Conservation (phyloP, 305 asterid genomes). For the Nicotiana rustica region DNA sequence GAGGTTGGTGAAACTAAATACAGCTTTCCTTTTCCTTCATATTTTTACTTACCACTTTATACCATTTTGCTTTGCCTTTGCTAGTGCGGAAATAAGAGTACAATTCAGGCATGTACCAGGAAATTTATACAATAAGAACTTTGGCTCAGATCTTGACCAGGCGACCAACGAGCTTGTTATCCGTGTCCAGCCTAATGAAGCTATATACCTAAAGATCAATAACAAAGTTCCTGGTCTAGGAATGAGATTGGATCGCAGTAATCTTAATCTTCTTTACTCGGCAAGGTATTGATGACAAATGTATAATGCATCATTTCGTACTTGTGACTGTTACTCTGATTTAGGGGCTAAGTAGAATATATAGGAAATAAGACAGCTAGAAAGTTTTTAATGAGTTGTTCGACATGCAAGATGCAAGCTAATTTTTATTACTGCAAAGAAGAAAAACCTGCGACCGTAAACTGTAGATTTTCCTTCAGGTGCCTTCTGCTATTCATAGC, state of each 20-base stretch:
- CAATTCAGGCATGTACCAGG: conserved; percentile 98
- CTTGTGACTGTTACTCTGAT: neutral
- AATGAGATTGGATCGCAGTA: conserved; percentile 88
- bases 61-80: conserved; percentile 24
- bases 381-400: neutral
- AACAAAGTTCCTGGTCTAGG: conserved; percentile 97
- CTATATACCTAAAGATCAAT: conserved; percentile 83
- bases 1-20: conserved; percentile 54
- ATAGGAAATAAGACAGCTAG: neutral
- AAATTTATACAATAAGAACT: conserved; percentile 68
- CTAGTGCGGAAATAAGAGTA: conserved; percentile 91
- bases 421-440: neutral
- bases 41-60: conserved; percentile 7
- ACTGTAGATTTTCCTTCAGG: neutral
- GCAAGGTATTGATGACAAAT: conserved; percentile 66
- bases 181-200: conserved; percentile 97
- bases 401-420: conserved; percentile 27
- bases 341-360: conserved; percentile 6
- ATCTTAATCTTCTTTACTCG: conserved; percentile 90
- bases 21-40: conserved; percentile 19
- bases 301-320: neutral
- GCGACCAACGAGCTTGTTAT: conserved; percentile 97
- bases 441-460: neutral
- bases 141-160: conserved; percentile 82
- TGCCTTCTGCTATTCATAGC: conserved; percentile 4